These are phyloP conservation scores for Taphrina sp. DNA, from an alignment of 1,139 yeast genomes.

Conservation along the genomic window DNA sequence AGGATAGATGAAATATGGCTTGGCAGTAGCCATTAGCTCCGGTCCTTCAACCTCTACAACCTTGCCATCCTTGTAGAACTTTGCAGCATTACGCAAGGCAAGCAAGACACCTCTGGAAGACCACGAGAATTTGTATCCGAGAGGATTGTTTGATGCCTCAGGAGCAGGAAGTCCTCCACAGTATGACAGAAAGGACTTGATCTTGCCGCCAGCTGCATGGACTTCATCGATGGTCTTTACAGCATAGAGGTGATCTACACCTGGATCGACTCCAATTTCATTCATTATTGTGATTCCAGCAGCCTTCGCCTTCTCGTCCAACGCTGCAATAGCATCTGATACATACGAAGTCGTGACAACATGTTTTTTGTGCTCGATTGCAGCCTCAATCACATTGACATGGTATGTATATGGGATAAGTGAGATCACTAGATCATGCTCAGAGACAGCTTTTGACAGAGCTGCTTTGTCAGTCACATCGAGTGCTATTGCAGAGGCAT, in stretches of 20 bases:
- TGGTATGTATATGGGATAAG: constrained; percentile 95
- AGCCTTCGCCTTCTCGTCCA: constrained; percentile 72
- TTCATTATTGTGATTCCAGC: constrained; percentile 91
- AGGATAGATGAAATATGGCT: constrained; percentile 92
- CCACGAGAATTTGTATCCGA: constrained; percentile 99
- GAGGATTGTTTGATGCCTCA: constrained; percentile 93
- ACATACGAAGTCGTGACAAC: constrained; percentile 96
- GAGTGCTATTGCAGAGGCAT: constrained; percentile 76
- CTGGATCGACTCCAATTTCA: constrained; percentile 95
- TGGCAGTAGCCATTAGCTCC: constrained; percentile 91
- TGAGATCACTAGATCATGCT: constrained; percentile 83
- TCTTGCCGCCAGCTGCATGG: constrained; percentile 85
- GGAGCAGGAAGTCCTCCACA: constrained; percentile 99
- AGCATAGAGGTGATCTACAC: constrained; percentile 96
- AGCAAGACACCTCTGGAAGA: constrained; percentile 95
- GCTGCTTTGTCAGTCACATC: constrained; percentile 80
- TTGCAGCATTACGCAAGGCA: constrained; percentile 91
- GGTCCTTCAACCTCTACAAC: constrained; percentile 77
- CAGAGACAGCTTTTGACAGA: constrained; percentile 72
- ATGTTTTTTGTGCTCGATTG: constrained; percentile 83
- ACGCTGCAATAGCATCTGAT: constrained; percentile 81
- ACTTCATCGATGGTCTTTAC: constrained; percentile 98
- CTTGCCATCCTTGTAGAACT: constrained; percentile 81
- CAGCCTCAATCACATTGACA: constrained; percentile 87
- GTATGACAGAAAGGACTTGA: constrained; percentile 88